Evolutionary conservation across 78 protist genomes (phyloP), one percentile per base, ranked within the genome.

Genomic region (Bodo saltans): DNA sequence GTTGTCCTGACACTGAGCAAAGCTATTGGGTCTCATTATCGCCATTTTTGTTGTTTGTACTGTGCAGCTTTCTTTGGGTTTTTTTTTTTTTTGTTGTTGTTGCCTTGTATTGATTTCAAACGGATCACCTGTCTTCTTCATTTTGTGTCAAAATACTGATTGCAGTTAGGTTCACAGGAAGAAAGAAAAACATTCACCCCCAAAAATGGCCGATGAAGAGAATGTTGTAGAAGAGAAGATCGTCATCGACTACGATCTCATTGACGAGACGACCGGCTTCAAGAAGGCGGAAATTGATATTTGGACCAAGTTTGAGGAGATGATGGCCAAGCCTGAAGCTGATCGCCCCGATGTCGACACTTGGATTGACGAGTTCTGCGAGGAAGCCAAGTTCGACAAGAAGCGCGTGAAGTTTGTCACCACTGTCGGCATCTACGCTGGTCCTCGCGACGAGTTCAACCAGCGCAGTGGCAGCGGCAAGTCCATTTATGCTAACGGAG

Each of bases 401-500:
- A 39, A 39, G 34, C 52, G 81, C 12, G 12, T 28, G 69, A 40
- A 11, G 37, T 68, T 3, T 27, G 81, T 76, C 23, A 28, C 8
- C 67, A 11, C 42, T 35, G 8, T 76, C 26, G 81, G 81, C 35
- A 17, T 81, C 29, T 81, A 52, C 70, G 76, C 78, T 17, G 85
- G 85, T 26, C 68, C 26, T 26, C 35, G 85, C 41, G 85, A 81
- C 68, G 70, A 81, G 40, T 81, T 52, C 85, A 23, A 32, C 60
- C 72, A 81, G 67, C 73, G 85, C 33, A 69, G 33, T 17, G 85
- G 85, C 23, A 32, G 8, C 17, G 72, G 38, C 38, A 71, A 37
- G 60, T 71, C 85, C 27, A 35, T 71, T 17, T 81, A 32, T 47
- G 28, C 68, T 33, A 81, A 81, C 74, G 92, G 88, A 27, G 82